Base-by-base conservation (phyloP, 768 basidiomycete genomes). In the Hericium coralloides region DNA sequence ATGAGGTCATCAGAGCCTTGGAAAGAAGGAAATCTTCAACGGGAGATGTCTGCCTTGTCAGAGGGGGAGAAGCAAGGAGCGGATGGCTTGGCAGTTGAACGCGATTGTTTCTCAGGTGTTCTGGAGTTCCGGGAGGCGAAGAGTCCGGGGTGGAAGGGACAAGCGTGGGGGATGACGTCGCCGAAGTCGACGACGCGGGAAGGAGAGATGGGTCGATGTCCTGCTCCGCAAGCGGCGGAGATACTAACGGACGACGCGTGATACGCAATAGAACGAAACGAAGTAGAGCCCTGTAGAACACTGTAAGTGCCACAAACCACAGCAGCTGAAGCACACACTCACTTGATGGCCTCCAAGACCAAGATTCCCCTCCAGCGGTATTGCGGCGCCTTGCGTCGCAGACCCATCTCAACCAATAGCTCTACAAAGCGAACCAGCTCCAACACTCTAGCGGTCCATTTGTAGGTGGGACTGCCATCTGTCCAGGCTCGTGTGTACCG, bases 401-500 rank as follows among this genome's bases (percentile, higher is more conserved):
- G 74, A 20, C 81, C 76, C 95, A 98, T 98, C 72, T 98, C 95
- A 51, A 95, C 65, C 25, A 98, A 73, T 48, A 98, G 80, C 67
- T 97, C 86, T 14, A 85, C 79, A 69, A 87, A 94, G 45, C 82
- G 82, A 60, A 94, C 77, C 38, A 92, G 74, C 65, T 90, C 86
- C 6, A 98, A 78, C 2, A 77, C 66, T 47, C 92, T 77, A 22
- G 89, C 84, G 9, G 82, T 81, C 84, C 87, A 87, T 69, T 85
- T 87, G 74, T 98, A 98, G 15, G 76, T 68, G 7, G 65, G 53
- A 48, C 84, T 80, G 65, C 79, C 83, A 67, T 87, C 82, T 18
- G 82, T 78, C 90, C 90, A 98, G 49, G 89, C 88, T 56, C 82
- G 82, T 15, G 95, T 97, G 71, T 91, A 98, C 58, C 93, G 89